Evolutionary conservation across 1,284 basidiomycete genomes (phyloP).

Genomic region (Cutaneotrichosporon cyanovorans): DNA sequence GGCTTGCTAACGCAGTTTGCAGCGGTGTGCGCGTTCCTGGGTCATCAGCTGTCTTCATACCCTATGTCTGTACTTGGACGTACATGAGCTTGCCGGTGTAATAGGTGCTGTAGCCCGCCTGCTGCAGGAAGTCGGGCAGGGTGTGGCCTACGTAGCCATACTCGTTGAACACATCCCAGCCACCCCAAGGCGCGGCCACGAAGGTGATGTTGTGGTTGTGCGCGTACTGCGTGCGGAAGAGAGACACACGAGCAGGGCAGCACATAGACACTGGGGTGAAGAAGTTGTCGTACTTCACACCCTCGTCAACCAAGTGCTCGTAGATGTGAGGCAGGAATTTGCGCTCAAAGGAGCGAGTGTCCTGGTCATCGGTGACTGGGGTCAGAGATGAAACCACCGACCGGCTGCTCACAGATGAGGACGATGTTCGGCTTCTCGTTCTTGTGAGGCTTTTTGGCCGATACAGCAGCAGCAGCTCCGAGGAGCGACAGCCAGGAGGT

Average conservation of each 20-base stretch:
- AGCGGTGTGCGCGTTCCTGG: slow-evolving; percentile 28
- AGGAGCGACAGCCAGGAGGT: too few relatives aligned
- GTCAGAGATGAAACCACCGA: not conserved
- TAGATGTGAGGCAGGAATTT: slow-evolving; percentile 18
- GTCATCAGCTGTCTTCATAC: not conserved
- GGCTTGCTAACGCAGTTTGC: slow-evolving; percentile 23
- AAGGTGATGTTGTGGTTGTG: slow-evolving; percentile 37
- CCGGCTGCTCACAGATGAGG: slow-evolving; percentile 21
- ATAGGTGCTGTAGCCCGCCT: slow-evolving; percentile 30
- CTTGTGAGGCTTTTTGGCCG: too few relatives aligned
- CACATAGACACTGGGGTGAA: slow-evolving; percentile 29
- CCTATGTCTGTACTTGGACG: not conserved
- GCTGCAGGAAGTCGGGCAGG: slow-evolving; percentile 30
- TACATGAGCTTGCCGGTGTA: slow-evolving; percentile 37
- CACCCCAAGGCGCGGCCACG: slow-evolving; percentile 27
- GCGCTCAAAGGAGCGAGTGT: slow-evolving; percentile 15
- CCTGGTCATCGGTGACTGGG: slow-evolving; percentile 29
- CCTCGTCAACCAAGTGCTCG: slow-evolving; percentile 21
- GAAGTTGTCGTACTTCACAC: slow-evolving; percentile 26
- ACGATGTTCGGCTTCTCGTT: slow-evolving; percentile 23
- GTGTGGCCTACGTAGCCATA: slow-evolving; percentile 28
- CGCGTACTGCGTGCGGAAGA: slow-evolving; percentile 29
- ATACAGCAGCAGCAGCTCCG: too few relatives aligned
- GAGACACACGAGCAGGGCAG: slow-evolving; percentile 29
- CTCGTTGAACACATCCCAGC: slow-evolving; percentile 31